These are phyloP conservation scores for Ascochyta pisi DNA, from an alignment of 2,329 filamentous ascomycete species.

Conservation along the genomic window DNA sequence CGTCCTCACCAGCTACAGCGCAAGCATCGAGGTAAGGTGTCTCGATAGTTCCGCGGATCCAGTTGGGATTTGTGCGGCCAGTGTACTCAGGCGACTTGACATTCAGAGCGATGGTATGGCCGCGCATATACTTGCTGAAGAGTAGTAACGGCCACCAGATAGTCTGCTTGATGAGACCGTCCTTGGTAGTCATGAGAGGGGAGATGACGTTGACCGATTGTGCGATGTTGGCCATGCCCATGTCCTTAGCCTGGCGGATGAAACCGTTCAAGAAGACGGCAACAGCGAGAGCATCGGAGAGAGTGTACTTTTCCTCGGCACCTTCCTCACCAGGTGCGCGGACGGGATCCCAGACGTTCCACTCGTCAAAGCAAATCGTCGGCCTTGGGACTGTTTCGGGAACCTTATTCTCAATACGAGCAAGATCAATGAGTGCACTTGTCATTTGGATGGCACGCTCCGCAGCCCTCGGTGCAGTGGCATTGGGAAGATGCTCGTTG, in stretches of 20 bases:
- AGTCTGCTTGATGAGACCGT: conserved; percentile 72
- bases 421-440: conserved; percentile 73
- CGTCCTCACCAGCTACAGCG: conserved; percentile 65
- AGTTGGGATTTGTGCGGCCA: conserved; percentile 70
- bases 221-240: conserved; percentile 81
- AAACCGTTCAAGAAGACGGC: conserved; percentile 79
- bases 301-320: conserved; percentile 73
- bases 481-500: conserved; percentile 49
- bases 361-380: conserved; percentile 83
- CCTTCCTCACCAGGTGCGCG: conserved; percentile 74
- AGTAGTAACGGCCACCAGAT: conserved; percentile 78
- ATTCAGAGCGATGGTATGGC: conserved; percentile 71
- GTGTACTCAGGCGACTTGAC: conserved; percentile 69
- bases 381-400: conserved; percentile 66
- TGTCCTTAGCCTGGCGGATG: conserved; percentile 70
- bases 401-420: conserved; percentile 71
- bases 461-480: conserved; percentile 68
- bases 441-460: conserved; percentile 78
- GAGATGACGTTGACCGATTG: conserved; percentile 81
- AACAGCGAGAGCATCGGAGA: conserved; percentile 78
- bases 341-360: conserved; percentile 82
- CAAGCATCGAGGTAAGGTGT: conserved; percentile 75
- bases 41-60: conserved; percentile 70
- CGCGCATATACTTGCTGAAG: conserved; percentile 76
- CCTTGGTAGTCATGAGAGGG: conserved; percentile 73